phyloP scores from a whole-genome alignment of 225 moss, liverwort and hornwort species.

The Lunularia cruciata region DNA sequence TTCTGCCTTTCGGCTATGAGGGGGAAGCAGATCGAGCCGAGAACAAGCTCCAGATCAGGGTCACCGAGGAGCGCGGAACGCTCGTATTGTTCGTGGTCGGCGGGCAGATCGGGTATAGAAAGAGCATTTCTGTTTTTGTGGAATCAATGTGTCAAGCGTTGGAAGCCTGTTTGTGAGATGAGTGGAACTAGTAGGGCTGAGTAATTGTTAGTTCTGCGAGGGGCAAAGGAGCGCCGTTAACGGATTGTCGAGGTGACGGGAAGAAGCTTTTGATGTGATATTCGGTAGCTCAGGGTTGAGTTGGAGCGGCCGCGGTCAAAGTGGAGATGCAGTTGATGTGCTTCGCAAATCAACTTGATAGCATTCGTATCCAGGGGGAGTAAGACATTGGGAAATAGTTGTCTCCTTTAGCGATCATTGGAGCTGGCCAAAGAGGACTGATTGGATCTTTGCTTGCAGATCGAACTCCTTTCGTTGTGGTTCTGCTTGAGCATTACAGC shows the following conservation, averaged over 20 bases:
- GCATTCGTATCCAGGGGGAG: too few relatives aligned
- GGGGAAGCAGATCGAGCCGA: slow-evolving; percentile 11
- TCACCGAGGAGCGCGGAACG: background rate
- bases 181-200: background rate
- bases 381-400: too few relatives aligned
- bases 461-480: background rate
- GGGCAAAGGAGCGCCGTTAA: slow-evolving; percentile 5
- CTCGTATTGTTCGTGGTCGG: background rate
- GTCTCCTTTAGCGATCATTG: too few relatives aligned
- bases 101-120: slow-evolving; percentile 18
- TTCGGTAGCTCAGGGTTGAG: slow-evolving; percentile 11
- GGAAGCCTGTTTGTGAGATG: background rate
- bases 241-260: background rate
- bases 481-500: background rate
- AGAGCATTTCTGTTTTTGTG: slow-evolving; percentile 5
- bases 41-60: slow-evolving; percentile 11
- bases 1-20: slow-evolving; percentile 16
- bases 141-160: background rate
- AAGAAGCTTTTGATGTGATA: background rate
- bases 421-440: slow-evolving; percentile 1
- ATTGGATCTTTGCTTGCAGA: slow-evolving; percentile 14
- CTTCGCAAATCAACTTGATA: too few relatives aligned
- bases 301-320: background rate
- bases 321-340: background rate
- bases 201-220: background rate